These are phyloP conservation scores for Diplodia scrobiculata DNA, from an alignment of 2,329 filamentous ascomycete species.

Conservation along the genomic window DNA sequence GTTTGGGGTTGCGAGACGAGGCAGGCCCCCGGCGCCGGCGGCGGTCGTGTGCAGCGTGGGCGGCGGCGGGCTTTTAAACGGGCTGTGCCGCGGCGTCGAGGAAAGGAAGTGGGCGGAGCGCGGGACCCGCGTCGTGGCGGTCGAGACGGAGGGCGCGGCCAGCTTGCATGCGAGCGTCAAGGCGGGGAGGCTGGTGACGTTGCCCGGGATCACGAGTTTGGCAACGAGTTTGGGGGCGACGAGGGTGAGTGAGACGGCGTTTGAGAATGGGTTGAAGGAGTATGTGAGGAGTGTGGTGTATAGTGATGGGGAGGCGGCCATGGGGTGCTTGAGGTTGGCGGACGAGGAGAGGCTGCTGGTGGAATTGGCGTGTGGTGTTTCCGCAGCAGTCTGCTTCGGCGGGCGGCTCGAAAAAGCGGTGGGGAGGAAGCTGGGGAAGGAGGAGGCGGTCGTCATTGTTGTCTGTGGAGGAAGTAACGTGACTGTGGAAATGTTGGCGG, in stretches of 20 bases:
- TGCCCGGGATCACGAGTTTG: constrained; percentile 72
- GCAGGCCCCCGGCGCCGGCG: constrained; percentile 56
- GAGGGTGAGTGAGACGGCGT: constrained; percentile 57
- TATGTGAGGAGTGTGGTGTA: constrained; percentile 65
- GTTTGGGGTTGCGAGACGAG: constrained; percentile 37
- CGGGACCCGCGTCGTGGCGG: constrained; percentile 60
- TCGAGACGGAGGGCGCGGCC: constrained; percentile 76
- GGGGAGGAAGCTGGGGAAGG: constrained; percentile 83
- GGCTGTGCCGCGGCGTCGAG: constrained; percentile 70
- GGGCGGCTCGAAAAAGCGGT: constrained; percentile 72
- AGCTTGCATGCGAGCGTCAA: constrained; percentile 65
- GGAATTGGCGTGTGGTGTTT: constrained; percentile 82
- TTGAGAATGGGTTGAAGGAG: neutral
- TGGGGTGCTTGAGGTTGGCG: constrained; percentile 73
- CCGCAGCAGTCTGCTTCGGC: constrained; percentile 58
- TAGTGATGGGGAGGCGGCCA: constrained; percentile 74
- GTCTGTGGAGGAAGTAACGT: constrained; percentile 72
- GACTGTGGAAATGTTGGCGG: constrained; percentile 70
- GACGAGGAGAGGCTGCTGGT: constrained; percentile 82
- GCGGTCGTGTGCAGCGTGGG: constrained; percentile 77
- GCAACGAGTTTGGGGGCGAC: constrained; percentile 73
- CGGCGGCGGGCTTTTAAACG: constrained; percentile 79
- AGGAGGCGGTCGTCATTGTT: constrained; percentile 76
- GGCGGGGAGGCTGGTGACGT: constrained; percentile 58
- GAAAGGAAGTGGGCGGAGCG: constrained; percentile 32